Base-by-base conservation (phyloP, 2,329 filamentous ascomycete genomes). In the Atkinsonella hypoxylon region DNA sequence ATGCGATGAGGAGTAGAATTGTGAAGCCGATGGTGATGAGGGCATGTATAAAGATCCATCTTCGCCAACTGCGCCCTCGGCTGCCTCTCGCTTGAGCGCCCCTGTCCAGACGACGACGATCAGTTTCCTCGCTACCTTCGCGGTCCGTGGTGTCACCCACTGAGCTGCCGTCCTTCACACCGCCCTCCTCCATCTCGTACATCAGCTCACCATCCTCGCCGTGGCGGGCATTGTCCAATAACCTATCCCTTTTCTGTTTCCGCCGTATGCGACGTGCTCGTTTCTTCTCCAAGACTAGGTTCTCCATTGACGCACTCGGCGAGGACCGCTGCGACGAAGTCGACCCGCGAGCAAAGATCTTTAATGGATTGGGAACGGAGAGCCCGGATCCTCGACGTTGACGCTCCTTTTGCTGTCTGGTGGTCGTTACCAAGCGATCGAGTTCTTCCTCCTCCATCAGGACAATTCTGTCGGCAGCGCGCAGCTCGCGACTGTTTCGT, bases 151-250 rank as follows among this genome's bases (percentile, higher is more conserved):
- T 82, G 0, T 78, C 75, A 36, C 79, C 79, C 0, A 79, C 82
- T 6, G 72, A 73, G 62, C 78, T 86, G 49, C 83, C 82, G 45
- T 84, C 81, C 54, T 76, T 81, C 61, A 85, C 77, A 2, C 75
- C 78, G 1, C 89, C 88, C 62, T 89, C 85, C 66, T 96, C 90
- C 85, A 91, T 88, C 68, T 93, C 87, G 64, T 88, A 90, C 83
- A 95, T 87, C 60, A 94, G 71, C 64, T 83, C 79, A 38, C 84
- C 83, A 57, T 87, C 81, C 62, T 88, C 85, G 50, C 82, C 82
- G 53, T 81, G 66, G 26, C 71, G 71, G 4, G 79, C 79, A 48
- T 77, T 70, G 50, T 73, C 70, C 58, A 74, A 66, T 61, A 78
- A 64, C 56, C 67, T 71, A 54, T 75, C 74, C 68, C 69, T 74